Percentiles rank a stretch among this genome's conserved stretches.
Evolutionary conservation across 805 yeast genomes (phyloP).

Genomic region (Maudiozyma pseudohumilis): DNA sequence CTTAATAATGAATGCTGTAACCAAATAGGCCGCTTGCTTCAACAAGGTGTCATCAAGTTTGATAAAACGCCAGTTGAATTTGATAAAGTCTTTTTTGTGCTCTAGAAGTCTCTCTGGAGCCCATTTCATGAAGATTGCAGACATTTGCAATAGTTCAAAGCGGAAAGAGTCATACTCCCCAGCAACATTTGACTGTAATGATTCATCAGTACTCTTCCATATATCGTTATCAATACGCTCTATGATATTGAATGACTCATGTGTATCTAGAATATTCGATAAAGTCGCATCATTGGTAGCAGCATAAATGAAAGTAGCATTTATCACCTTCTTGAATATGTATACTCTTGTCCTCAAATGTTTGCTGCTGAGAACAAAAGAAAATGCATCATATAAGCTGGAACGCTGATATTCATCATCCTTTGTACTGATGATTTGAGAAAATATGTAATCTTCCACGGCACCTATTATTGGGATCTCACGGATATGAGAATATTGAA

Average conservation of each 20-base stretch:
- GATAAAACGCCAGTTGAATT: conserved; percentile 89
- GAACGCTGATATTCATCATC: conserved; percentile 39
- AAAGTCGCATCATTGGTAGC: conserved; percentile 41
- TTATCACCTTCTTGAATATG: conserved; percentile 51
- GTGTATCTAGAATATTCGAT: conserved; percentile 32
- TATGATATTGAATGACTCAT: conserved; percentile 48
- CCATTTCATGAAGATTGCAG: conserved; percentile 64
- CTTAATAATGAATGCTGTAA: conserved; percentile 76
- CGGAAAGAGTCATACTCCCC: conserved; percentile 68
- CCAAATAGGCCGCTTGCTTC: conserved; percentile 86
- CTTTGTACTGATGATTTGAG: conserved; percentile 41
- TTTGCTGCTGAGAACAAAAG: conserved; percentile 38
- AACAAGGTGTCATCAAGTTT: conserved; percentile 80
- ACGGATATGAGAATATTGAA: conserved; percentile 27
- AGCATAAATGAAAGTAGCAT: conserved; percentile 56
- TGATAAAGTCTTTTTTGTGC: conserved; percentile 73
- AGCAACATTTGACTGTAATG: conserved; percentile 37
- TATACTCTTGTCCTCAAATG: conserved; percentile 49
- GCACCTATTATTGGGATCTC: conserved; percentile 26
- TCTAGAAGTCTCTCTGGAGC: conserved; percentile 51
- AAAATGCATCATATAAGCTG: conserved; percentile 44
- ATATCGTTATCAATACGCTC: conserved; percentile 48
- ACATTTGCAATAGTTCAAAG: conserved; percentile 68
- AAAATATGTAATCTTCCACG: conserved; percentile 50
- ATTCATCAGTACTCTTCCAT: conserved; percentile 60